phyloP scores from a whole-genome alignment of 116 monocot species.

The Posidonia oceanica region DNA sequence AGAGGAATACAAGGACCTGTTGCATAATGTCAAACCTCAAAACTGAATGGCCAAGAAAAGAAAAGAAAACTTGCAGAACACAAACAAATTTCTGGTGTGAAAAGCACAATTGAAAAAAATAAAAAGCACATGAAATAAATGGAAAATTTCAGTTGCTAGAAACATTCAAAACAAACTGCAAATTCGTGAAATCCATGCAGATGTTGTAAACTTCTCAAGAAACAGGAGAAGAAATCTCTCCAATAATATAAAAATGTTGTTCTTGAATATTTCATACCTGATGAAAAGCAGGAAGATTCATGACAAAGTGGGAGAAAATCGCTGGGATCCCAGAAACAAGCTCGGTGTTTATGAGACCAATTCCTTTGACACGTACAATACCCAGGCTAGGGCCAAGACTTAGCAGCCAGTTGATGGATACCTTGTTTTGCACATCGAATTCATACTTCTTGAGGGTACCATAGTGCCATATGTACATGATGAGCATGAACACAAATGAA shows the following conservation, averaged over 20 bases:
- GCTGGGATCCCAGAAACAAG: slow-evolving; percentile 92
- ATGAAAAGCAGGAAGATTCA: slow-evolving; percentile 96
- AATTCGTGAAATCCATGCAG: too few species aligned
- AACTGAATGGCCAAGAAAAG: too few species aligned
- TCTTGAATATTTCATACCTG: slow-evolving; percentile 28
- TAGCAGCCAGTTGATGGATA: slow-evolving; percentile 92
- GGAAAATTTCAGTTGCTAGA: too few species aligned
- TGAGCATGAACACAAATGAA: slow-evolving; percentile 64
- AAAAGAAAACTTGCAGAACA: too few species aligned
- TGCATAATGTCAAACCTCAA: too few species aligned
- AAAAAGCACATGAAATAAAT: too few species aligned
- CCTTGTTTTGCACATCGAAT: slow-evolving; percentile 92
- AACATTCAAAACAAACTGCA: too few species aligned
- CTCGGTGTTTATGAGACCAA: slow-evolving; percentile 90
- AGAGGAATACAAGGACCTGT: slow-evolving; percentile 92
- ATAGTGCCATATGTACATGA: slow-evolving; percentile 98
- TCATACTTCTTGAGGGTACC: slow-evolving; percentile 90
- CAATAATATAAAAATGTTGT: too few species aligned
- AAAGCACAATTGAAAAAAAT: too few species aligned
- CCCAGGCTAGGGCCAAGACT: slow-evolving; percentile 80
- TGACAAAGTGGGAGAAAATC: slow-evolving; percentile 95
- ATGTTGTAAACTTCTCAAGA: too few species aligned
- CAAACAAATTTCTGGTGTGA: too few species aligned
- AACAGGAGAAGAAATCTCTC: too few species aligned
- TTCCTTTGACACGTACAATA: slow-evolving; percentile 81